Percentiles rank a stretch among this genome's conserved stretches.
These are phyloP conservation scores for Pichiaceae sp. DNA, from an alignment of 1,139 yeast genomes.

Conservation along the genomic window DNA sequence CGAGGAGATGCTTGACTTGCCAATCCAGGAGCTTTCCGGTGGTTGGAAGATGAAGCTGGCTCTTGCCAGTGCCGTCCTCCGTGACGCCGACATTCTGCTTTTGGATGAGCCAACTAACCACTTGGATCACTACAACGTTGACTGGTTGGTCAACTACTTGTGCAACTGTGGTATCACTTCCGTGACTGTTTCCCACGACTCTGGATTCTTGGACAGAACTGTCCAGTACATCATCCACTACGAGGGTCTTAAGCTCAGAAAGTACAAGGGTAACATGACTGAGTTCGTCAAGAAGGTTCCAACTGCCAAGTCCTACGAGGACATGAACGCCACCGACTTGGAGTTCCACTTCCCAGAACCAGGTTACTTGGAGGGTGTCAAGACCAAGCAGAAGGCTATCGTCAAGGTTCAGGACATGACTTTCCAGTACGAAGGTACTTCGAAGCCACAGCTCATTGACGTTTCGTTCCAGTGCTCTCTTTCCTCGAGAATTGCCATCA, in stretches of 20 bases:
- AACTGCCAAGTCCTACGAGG: slow-evolving; percentile 97
- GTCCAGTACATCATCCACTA: slow-evolving; percentile 98
- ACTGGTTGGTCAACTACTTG: slow-evolving; percentile 99
- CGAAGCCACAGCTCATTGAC: slow-evolving; percentile 86
- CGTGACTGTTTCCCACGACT: slow-evolving; percentile 97
- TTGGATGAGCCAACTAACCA: slow-evolving; percentile 99
- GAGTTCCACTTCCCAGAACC: slow-evolving; percentile 99
- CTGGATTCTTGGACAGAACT: slow-evolving; percentile 97
- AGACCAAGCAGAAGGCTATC: slow-evolving; percentile 99
- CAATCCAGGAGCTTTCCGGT: slow-evolving; percentile 95
- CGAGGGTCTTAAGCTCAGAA: slow-evolving; percentile 99
- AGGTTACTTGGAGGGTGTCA: slow-evolving; percentile 99
- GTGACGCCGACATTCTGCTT: slow-evolving; percentile 95
- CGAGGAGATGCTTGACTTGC: slow-evolving; percentile 85
- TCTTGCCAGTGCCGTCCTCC: slow-evolving; percentile 97
- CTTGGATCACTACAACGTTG: slow-evolving; percentile 98
- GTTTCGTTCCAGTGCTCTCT: slow-evolving; percentile 97
- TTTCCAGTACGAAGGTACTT: slow-evolving; percentile 98
- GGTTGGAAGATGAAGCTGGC: slow-evolving; percentile 99
- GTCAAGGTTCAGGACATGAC: slow-evolving; percentile 94
- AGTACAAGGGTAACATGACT: slow-evolving; percentile 98
- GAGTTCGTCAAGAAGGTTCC: slow-evolving; percentile 99
- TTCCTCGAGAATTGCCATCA: slow-evolving; percentile 99
- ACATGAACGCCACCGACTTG: slow-evolving; percentile 94
- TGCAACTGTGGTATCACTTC: slow-evolving; percentile 97